These are phyloP conservation scores for Neurospora sp. DNA, from an alignment of 495 filamentous ascomycete genomes.

Conservation along the genomic window DNA sequence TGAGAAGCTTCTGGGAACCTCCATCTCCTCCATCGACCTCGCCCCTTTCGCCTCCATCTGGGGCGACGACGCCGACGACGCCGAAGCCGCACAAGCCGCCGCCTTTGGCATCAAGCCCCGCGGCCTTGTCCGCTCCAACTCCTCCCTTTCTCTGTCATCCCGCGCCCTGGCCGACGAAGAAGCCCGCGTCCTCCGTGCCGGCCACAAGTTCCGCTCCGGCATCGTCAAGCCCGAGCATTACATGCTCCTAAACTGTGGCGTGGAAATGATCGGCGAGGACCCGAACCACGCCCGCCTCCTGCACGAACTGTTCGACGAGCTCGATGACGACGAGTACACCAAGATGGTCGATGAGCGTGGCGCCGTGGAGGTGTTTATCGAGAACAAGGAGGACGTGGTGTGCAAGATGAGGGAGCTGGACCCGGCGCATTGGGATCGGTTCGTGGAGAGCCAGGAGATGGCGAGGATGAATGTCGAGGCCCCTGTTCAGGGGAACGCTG, in stretches of 20 bases:
- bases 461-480: slow-evolving; percentile 46
- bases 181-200: slow-evolving; percentile 75
- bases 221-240: slow-evolving; percentile 37
- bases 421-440: slow-evolving; percentile 49
- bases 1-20: slow-evolving; percentile 8
- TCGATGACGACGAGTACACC: slow-evolving; percentile 50
- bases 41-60: slow-evolving; percentile 6
- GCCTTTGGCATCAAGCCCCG: slow-evolving; percentile 21
- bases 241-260: slow-evolving; percentile 27
- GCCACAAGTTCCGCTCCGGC: slow-evolving; percentile 65
- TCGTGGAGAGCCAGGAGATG: slow-evolving; percentile 57
- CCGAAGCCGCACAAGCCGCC: slow-evolving; percentile 27
- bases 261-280: slow-evolving; percentile 42
- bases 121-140: slow-evolving; percentile 57
- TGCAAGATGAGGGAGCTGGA: slow-evolving; percentile 45
- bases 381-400: slow-evolving; percentile 41
- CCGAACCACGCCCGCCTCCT: slow-evolving; percentile 46
- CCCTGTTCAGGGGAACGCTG: neutral
- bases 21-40: neutral
- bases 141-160: slow-evolving; percentile 69
- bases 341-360: slow-evolving; percentile 46
- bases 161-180: slow-evolving; percentile 79
- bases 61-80: slow-evolving; percentile 25
- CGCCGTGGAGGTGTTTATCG: slow-evolving; percentile 48
- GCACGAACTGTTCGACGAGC: slow-evolving; percentile 50